Base-by-base conservation (phyloP, 1,284 basidiomycete genomes). In the Phylloporus sp. region DNA sequence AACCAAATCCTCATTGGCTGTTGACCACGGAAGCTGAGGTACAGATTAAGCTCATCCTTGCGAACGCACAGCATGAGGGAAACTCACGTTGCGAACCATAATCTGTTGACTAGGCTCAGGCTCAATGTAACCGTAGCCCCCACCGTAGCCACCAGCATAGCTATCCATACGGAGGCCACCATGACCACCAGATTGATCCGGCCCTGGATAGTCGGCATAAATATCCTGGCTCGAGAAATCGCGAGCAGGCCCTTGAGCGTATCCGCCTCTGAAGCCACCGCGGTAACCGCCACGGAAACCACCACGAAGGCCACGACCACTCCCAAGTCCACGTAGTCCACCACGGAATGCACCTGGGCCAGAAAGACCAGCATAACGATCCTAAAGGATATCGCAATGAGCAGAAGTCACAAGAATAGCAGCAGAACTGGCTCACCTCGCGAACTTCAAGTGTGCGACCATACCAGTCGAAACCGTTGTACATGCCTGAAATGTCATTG, bases 1-100 rank as follows among this genome's bases (percentile, higher is more conserved):
- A 32, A 99, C 97, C 39, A 99, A 84, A 78, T 99, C 97, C 78
- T 99, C 97, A 80, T 99, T 98, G n/a, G 96, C 95, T 45, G 97
- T 99, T 23, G 96, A 98, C 96, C 96, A 99, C 1, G 97, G 97
- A 25, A 99, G 84, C 96, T 98, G 74, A 20, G 56, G 29, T 14
- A 35, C 67, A 41, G 20, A 20, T 66, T 52, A 68, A 49, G 14
- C 27, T 0, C 41, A 47, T n/a, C 37, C 41, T 35, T 7, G 10
- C 19, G 45, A 39, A 27, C n/a, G 20, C 20, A 29, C 37, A 39
- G 3, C 17, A 11, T 10, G 3, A 10, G 12, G 19, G 58, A 11
- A 7, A 90, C 96, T 82, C 80, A 97, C 96, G 80, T 99, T 99
- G 81, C 94, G 92, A 74, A 98, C 97, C 88, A 97, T 94, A 77